phyloP scores from a whole-genome alignment of 164 flowering plant species.

The Piper longum region DNA sequence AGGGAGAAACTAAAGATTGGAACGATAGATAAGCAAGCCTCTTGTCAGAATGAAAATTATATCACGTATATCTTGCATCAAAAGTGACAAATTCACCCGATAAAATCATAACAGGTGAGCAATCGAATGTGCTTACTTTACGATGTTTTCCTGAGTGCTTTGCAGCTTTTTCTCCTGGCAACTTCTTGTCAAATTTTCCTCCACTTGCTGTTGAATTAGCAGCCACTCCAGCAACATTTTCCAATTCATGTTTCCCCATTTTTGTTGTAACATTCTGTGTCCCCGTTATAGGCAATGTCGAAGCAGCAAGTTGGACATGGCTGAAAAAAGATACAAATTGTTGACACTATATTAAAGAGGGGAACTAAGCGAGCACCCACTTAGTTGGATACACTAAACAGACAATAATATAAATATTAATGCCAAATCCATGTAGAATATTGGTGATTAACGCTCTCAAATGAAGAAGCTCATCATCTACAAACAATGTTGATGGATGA shows the following conservation, averaged over 20 bases:
- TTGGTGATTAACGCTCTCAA: not conserved
- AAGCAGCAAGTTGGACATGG: slow-evolving; percentile 86
- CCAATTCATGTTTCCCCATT: slow-evolving; percentile 52
- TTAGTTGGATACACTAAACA: too few species aligned
- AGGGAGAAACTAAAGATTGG: slow-evolving; percentile 34
- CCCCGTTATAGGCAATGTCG: slow-evolving; percentile 79
- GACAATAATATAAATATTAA: too few species aligned
- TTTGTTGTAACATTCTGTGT: slow-evolving; percentile 52
- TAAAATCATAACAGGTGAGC: not conserved
- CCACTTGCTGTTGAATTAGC: slow-evolving; percentile 91
- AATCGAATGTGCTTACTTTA: slow-evolving; percentile 37
- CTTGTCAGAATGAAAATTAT: not conserved
- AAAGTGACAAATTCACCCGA: not conserved
- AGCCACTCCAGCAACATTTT: slow-evolving; percentile 72
- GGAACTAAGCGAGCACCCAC: not conserved
- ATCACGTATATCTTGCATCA: too few species aligned
- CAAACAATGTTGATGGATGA: not conserved
- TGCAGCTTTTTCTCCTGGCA: slow-evolving; percentile 75
- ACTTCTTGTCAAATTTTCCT: slow-evolving; percentile 91
- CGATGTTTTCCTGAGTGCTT: slow-evolving; percentile 70
- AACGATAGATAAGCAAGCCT: not conserved
- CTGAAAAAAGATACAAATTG: slow-evolving; percentile 26
- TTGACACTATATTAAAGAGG: not conserved
- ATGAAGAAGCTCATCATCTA: not conserved
- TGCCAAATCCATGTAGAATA: too few species aligned